Conservation (phyloP, 805 yeast species). For the Candida adriatica region DNA sequence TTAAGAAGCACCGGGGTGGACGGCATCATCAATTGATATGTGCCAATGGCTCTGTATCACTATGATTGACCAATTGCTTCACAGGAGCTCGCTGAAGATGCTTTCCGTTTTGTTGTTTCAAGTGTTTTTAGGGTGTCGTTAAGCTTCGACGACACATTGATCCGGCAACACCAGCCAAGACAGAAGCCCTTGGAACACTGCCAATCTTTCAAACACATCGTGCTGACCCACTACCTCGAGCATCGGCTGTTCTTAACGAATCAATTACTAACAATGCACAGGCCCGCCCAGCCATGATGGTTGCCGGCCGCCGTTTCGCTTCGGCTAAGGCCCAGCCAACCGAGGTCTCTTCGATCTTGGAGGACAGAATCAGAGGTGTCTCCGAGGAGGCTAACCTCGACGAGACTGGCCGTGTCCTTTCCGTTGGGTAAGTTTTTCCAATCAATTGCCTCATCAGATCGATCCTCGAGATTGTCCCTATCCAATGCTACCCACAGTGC, state of each 20-base stretch:
- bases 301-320: slow-evolving; percentile 81
- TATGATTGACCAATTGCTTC: no score
- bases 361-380: slow-evolving; percentile 99
- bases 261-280: slow-evolving; percentile 26
- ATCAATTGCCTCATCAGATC: no score
- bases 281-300: slow-evolving; percentile 67
- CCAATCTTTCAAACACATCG: no score
- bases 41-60: no score
- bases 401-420: slow-evolving; percentile 98
- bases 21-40: no score
- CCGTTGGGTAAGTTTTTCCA: slow-evolving; percentile 95
- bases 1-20: no score
- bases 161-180: no score
- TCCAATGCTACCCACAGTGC: no score
- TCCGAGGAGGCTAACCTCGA: slow-evolving; percentile 95
- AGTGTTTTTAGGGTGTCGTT: slow-evolving; percentile 4
- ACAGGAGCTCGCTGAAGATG: no score
- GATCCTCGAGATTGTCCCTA: no score
- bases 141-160: no score
- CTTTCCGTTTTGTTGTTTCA: background rate
- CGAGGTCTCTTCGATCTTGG: slow-evolving; percentile 97
- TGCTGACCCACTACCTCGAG: background rate
- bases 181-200: no score
- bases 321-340: slow-evolving; percentile 95
- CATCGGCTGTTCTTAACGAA: slow-evolving; percentile 2